A percentile compares a stretch with the other conserved stretches of the same genome.
Evolutionary conservation across 1,139 yeast genomes (phyloP).

Genomic region (Dujonia santamariae): DNA sequence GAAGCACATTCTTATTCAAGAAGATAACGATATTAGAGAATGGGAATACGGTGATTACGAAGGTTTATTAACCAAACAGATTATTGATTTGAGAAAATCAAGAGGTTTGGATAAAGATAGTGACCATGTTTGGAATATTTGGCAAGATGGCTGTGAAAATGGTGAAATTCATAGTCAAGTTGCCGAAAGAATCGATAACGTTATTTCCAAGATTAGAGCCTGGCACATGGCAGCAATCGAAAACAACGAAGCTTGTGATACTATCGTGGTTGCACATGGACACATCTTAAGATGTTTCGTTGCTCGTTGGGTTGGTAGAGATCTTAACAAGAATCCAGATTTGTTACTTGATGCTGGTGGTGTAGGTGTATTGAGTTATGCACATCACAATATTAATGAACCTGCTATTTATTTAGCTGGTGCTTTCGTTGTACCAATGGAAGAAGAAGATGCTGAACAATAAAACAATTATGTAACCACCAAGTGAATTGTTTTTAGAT

Average conservation of each 20-base stretch:
- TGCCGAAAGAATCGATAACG: slow-evolving; percentile 64
- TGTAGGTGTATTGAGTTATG: slow-evolving; percentile 87
- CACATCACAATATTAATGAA: slow-evolving; percentile 78
- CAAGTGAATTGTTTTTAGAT: no score
- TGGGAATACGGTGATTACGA: slow-evolving; percentile 98
- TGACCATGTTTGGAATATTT: slow-evolving; percentile 68
- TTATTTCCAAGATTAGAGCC: slow-evolving; percentile 58
- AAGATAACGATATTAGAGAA: slow-evolving; percentile 75
- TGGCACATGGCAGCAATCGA: slow-evolving; percentile 62
- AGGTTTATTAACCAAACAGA: slow-evolving; percentile 70
- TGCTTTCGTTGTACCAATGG: slow-evolving; percentile 72
- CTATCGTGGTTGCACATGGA: slow-evolving; percentile 87
- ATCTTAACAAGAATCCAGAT: slow-evolving; percentile 64
- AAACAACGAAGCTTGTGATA: slow-evolving; percentile 58
- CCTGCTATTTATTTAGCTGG: slow-evolving; percentile 84
- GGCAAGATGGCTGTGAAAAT: slow-evolving; percentile 91
- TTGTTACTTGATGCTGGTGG: slow-evolving; percentile 93
- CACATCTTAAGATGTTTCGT: slow-evolving; percentile 88
- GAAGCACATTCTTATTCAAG: slow-evolving; percentile 40
- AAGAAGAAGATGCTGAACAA: slow-evolving; percentile 36
- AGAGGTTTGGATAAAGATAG: slow-evolving; percentile 52
- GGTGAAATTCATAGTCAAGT: slow-evolving; percentile 75
- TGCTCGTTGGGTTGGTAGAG: slow-evolving; percentile 75
- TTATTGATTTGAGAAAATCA: slow-evolving; percentile 52
- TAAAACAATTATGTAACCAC: no score